These are phyloP conservation scores for Camelina neglecta DNA, from an alignment of 345 rosid genomes.

Conservation along the genomic window DNA sequence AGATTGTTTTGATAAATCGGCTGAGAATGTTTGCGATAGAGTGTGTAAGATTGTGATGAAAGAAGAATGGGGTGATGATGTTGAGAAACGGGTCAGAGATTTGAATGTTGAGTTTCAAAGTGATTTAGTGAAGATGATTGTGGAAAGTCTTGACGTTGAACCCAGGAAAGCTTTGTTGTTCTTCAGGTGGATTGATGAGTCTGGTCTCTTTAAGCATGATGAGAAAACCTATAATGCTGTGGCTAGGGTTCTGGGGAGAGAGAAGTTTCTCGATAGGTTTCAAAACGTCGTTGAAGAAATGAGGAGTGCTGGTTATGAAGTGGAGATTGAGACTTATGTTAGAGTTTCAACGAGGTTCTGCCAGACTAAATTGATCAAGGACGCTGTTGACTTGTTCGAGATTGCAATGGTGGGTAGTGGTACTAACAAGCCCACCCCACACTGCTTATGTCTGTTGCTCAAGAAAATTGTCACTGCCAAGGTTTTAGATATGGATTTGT, in stretches of 20 bases:
- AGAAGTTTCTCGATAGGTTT: conserved; percentile 78
- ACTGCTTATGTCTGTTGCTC: conserved; percentile 61
- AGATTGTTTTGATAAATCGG: conserved; percentile 61
- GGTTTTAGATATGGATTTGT: conserved; percentile 64
- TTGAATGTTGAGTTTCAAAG: conserved; percentile 57
- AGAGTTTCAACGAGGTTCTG: conserved; percentile 60
- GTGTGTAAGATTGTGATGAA: conserved; percentile 72
- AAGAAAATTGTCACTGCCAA: conserved; percentile 67
- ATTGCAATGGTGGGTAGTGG: conserved; percentile 59
- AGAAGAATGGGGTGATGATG: conserved; percentile 72
- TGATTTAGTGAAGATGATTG: conserved; percentile 61
- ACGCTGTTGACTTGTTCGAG: conserved; percentile 77
- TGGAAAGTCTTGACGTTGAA: conserved; percentile 71
- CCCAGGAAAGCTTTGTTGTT: conserved; percentile 76
- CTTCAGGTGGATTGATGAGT: conserved; percentile 85
- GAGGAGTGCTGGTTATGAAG: conserved; percentile 61
- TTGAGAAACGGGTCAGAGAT: conserved; percentile 57
- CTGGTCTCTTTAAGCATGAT: conserved; percentile 62
- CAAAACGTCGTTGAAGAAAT: conserved; percentile 77
- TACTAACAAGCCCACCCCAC: conserved; percentile 57
- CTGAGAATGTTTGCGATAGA: conserved; percentile 52
- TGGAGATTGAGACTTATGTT: conserved; percentile 67
- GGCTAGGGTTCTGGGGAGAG: conserved; percentile 75
- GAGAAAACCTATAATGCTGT: conserved; percentile 69
- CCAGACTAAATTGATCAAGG: conserved; percentile 69